Conservation (phyloP, 2,329 filamentous ascomycete species). For the Trichoderma sp. region DNA sequence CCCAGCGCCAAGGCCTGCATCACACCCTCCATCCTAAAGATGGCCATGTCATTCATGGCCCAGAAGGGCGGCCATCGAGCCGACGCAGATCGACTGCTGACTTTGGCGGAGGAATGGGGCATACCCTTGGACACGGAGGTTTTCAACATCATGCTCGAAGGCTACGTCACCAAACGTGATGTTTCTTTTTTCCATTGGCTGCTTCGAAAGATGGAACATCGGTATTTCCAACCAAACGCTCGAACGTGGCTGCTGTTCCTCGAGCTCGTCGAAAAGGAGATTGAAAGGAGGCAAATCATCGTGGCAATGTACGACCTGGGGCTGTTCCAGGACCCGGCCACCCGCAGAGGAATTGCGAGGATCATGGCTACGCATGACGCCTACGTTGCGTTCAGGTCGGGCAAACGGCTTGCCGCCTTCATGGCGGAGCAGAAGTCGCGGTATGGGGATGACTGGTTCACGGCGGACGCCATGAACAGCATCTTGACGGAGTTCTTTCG, state of each 20-base stretch:
- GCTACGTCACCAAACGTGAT: constrained; percentile 40
- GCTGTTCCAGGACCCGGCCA: constrained; percentile 38
- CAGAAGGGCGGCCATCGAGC: constrained; percentile 36
- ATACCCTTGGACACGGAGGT: constrained; percentile 45
- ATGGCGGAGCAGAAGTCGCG: constrained; percentile 39
- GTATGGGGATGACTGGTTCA: constrained; percentile 48
- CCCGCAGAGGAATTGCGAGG: constrained; percentile 38
- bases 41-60: constrained; percentile 43
- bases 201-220: constrained; percentile 40
- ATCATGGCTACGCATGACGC: constrained; percentile 45
- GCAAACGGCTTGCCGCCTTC: constrained; percentile 37
- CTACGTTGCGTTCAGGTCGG: constrained; percentile 39
- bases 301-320: constrained; percentile 45
- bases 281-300: constrained; percentile 47
- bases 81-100: constrained; percentile 36
- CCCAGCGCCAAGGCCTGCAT: constrained; percentile 33
- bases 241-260: constrained; percentile 50
- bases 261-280: constrained; percentile 56
- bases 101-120: constrained; percentile 35
- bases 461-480: constrained; percentile 33
- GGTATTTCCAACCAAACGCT: constrained; percentile 40
- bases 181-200: constrained; percentile 40
- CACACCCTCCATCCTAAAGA: constrained; percentile 41
- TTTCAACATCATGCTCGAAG: constrained; percentile 47
- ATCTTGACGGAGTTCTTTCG: constrained; percentile 44